Evolutionary conservation across 2,329 filamentous ascomycete species (phyloP).

Genomic region (Pseudomassariella vexata): DNA sequence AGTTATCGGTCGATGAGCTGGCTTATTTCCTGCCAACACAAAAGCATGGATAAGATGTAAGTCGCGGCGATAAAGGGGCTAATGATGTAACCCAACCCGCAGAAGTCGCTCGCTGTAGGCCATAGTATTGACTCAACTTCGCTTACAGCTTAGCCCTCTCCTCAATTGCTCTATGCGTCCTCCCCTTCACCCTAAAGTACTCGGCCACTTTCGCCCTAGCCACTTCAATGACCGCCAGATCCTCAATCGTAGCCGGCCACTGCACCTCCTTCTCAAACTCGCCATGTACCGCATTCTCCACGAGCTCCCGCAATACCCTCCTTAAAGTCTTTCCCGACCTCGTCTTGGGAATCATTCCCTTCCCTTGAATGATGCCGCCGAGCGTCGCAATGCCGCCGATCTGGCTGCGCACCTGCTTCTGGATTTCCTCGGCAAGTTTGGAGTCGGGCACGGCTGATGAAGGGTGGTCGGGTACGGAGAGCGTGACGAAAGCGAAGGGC

Average conservation of each 20-base stretch:
- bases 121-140: too few species aligned
- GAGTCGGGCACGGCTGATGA: constrained; percentile 45
- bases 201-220: constrained; percentile 65
- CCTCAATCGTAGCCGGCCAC: constrained; percentile 82
- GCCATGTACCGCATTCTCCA: constrained; percentile 74
- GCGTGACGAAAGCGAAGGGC: constrained; percentile 80
- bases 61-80: too few species aligned
- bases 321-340: constrained; percentile 86
- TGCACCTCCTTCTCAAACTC: constrained; percentile 67
- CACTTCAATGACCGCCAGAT: constrained; percentile 66
- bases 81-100: too few species aligned
- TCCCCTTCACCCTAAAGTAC: constrained; percentile 60
- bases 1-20: too few species aligned
- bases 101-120: too few species aligned
- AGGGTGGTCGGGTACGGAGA: constrained; percentile 35
- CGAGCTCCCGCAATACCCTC: constrained; percentile 72
- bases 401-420: constrained; percentile 66
- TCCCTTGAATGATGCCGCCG: constrained; percentile 79
- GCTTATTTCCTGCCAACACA: too few species aligned
- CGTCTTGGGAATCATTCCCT: constrained; percentile 86
- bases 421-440: constrained; percentile 54
- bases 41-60: too few species aligned
- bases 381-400: constrained; percentile 84
- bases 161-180: constrained; percentile 37
- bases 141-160: constrained; percentile 45